Base-by-base conservation (phyloP, 768 basidiomycete genomes). In the Mycena maculata region DNA sequence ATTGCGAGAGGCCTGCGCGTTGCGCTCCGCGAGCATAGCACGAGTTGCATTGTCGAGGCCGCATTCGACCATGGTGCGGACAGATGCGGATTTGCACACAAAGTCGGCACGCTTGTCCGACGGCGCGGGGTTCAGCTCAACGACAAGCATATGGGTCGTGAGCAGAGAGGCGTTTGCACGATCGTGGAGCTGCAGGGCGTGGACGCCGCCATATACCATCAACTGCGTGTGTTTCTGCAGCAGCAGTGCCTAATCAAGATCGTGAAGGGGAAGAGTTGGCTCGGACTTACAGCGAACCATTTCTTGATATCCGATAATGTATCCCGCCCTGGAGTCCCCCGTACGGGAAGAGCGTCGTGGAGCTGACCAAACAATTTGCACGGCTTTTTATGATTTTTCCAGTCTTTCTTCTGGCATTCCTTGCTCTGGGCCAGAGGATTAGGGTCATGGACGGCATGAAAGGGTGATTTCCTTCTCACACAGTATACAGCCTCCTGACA, bases 391-490 rank as follows among this genome's bases (percentile, higher is more conserved):
- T 69, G 68, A 11, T 7, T 42, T n/a, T 53, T 31, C 68, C 68
- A 69, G 22, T 48, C 63, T 15, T 66, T 62, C n/a, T n/a, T 70
- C 57, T 66, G 69, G 27, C 69, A 66, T 12, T 70, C 64, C 27
- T 49, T 49, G 33, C 59, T 58, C 68, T 69, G n/a, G 33, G 13
- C 33, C 22, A 28, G 27, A 33, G 39, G 9, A 4, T 55, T 22
- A 47, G 36, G 33, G 33, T 36, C 33, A 13, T 7, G 33, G 33
- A n/a, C n/a, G n/a, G n/a, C n/a, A n/a, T n/a, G 33, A 36, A 36
- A 36, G 13, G n/a, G n/a, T n/a, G n/a, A n/a, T n/a, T n/a, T n/a
- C n/a, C n/a, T n/a, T n/a, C n/a, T n/a, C n/a, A n/a, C n/a, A n/a
- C n/a, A n/a, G n/a, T n/a, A n/a, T 36, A 13, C 33, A 36, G 33